Percentiles rank a stretch among this genome's conserved stretches.
phyloP scores from a whole-genome alignment of 169 alveolate species.

The Cyclospora cayetanensis region DNA sequence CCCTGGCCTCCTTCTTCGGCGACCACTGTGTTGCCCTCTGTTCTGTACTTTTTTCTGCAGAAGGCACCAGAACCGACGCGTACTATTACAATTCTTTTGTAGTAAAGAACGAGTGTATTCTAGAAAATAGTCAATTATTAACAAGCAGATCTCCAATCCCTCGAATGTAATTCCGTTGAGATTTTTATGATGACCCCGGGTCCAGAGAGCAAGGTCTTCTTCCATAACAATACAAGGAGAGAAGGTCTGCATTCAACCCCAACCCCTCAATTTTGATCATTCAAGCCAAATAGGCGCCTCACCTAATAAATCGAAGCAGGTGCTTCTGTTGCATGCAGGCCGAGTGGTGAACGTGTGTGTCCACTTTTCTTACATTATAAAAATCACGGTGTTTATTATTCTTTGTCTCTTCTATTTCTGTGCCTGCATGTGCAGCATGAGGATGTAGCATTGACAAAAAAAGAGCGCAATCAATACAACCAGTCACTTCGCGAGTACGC shows the following conservation, averaged over 20 bases:
- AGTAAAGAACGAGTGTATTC: not conserved
- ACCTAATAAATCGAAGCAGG: conserved; percentile 87
- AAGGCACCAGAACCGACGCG: not conserved
- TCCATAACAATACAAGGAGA: no score
- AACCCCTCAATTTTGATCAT: no score
- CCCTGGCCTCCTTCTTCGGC: conserved; percentile 76
- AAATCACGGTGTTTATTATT: conserved; percentile 86
- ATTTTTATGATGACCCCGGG: no score
- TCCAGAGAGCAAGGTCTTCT: no score
- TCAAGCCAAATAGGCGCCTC: not conserved
- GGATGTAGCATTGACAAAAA: no score
- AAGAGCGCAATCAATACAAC: no score
- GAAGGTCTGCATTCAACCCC: no score
- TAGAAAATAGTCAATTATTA: not conserved
- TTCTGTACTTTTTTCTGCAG: conserved; percentile 77
- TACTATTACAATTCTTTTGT: no score
- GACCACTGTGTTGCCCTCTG: conserved; percentile 83
- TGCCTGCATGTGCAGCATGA: not conserved
- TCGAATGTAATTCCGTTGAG: no score
- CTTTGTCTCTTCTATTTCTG: conserved; percentile 68
- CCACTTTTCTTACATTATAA: conserved; percentile 93
- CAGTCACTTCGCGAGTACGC: no score
- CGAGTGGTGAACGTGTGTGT: conserved; percentile 94
- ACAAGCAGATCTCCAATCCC: not conserved
- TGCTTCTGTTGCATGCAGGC: conserved; percentile 93